These are phyloP conservation scores for Cyclotella choctawhatcheeana DNA, from an alignment of 108 stramenopile species.

Conservation along the genomic window DNA sequence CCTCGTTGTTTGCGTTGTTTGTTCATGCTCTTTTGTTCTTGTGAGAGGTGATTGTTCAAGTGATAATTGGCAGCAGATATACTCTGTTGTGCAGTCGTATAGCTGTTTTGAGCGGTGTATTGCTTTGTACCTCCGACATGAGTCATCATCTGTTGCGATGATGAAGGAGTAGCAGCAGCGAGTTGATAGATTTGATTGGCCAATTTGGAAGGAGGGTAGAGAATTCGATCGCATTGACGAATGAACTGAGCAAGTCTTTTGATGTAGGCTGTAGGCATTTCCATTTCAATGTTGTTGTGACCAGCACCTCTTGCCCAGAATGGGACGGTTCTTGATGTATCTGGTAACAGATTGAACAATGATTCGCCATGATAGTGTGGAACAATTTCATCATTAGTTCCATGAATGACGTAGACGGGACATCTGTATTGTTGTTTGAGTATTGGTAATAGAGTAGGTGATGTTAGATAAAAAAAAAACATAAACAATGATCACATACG, in stretches of 20 bases:
- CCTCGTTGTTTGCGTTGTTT: slow-evolving; percentile 23
- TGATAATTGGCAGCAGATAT: neutral
- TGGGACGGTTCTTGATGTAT: slow-evolving; percentile 64
- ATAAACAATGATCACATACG: neutral
- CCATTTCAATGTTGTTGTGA: slow-evolving; percentile 64
- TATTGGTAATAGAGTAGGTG: no score
- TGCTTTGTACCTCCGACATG: neutral
- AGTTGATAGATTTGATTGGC: neutral
- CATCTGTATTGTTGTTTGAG: no score
- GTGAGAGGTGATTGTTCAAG: neutral
- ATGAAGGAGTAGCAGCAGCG: neutral
- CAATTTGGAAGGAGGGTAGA: slow-evolving; percentile 17
- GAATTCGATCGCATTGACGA: slow-evolving; percentile 43
- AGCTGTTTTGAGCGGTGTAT: slow-evolving; percentile 10
- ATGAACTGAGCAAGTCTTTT: slow-evolving; percentile 50
- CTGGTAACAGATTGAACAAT: slow-evolving; percentile 61
- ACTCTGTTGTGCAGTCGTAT: neutral
- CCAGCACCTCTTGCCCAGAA: slow-evolving; percentile 80
- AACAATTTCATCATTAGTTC: slow-evolving; percentile 74
- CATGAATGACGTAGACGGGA: slow-evolving; percentile 81
- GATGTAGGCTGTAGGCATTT: slow-evolving; percentile 53
- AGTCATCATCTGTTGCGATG: neutral
- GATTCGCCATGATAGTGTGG: slow-evolving; percentile 80
- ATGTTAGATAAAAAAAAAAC: neutral
- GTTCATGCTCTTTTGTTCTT: slow-evolving; percentile 6